Evolutionary conservation across 2,329 filamentous ascomycete genomes (phyloP).

Genomic region (Alternaria tenuissima): DNA sequence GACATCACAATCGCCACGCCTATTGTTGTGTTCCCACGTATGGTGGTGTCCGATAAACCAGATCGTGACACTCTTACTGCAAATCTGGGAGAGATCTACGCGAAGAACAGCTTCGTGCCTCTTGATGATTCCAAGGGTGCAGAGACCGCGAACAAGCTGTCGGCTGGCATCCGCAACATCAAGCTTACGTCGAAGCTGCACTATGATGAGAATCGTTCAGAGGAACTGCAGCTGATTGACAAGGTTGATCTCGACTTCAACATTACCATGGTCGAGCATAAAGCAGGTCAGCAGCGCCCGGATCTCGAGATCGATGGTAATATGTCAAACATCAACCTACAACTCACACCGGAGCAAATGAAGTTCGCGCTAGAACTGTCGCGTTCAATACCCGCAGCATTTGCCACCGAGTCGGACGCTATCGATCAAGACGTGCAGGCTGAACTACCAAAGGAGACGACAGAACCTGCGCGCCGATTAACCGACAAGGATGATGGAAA

Average conservation of each 20-base stretch:
- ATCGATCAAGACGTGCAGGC: slow-evolving; percentile 75
- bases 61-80: slow-evolving; percentile 87
- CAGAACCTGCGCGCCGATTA: slow-evolving; percentile 58
- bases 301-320: slow-evolving; percentile 90
- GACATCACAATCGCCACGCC: slow-evolving; percentile 94
- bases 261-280: slow-evolving; percentile 90
- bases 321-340: slow-evolving; percentile 92
- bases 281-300: slow-evolving; percentile 76
- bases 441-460: slow-evolving; percentile 69
- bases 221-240: slow-evolving; percentile 96
- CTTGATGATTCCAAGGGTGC: slow-evolving; percentile 78
- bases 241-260: slow-evolving; percentile 94
- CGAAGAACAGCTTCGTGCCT: slow-evolving; percentile 88
- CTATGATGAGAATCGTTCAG: slow-evolving; percentile 73
- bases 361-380: slow-evolving; percentile 89
- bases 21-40: slow-evolving; percentile 91
- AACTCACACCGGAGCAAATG: slow-evolving; percentile 88
- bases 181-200: slow-evolving; percentile 89
- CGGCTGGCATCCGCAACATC: slow-evolving; percentile 90
- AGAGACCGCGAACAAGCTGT: slow-evolving; percentile 85
- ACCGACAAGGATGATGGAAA: slow-evolving; percentile 49
- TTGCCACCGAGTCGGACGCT: slow-evolving; percentile 75
- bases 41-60: slow-evolving; percentile 72
- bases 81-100: slow-evolving; percentile 96
- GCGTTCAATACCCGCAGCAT: slow-evolving; percentile 85